These are phyloP conservation scores for Calonectria fujianensis DNA, from an alignment of 2,329 filamentous ascomycete genomes.

Conservation along the genomic window DNA sequence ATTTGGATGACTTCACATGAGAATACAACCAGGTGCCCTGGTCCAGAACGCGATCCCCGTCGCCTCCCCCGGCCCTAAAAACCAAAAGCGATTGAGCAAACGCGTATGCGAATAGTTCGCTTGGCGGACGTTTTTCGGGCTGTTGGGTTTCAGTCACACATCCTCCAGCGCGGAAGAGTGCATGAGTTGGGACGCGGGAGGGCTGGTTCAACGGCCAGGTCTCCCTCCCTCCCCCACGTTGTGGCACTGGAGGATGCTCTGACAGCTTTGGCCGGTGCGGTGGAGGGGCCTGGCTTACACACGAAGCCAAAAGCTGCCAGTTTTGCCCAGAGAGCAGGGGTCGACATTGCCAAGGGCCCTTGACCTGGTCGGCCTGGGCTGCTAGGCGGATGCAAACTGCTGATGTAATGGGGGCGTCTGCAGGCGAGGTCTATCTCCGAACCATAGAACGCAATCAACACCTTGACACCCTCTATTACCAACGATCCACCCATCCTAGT, in stretches of 20 bases:
- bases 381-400: constrained; percentile 30
- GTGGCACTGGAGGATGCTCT: constrained; percentile 8
- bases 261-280: constrained; percentile 6
- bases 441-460: constrained; percentile 30
- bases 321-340: constrained; percentile 27
- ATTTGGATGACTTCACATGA: constrained; percentile 24
- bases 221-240: constrained; percentile 18
- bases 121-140: constrained; percentile 26
- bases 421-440: constrained; percentile 41
- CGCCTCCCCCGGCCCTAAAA: not conserved
- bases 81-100: not conserved
- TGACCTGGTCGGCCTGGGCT: constrained; percentile 32
- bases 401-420: constrained; percentile 41
- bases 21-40: constrained; percentile 11
- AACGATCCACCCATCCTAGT: constrained; percentile 42
- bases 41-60: not conserved
- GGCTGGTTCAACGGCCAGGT: constrained; percentile 15
- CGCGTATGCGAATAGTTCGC: constrained; percentile 25
- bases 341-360: constrained; percentile 21
- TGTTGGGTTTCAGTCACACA: constrained; percentile 32
- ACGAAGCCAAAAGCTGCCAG: constrained; percentile 23
- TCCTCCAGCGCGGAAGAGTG: constrained; percentile 3
- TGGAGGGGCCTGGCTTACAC: constrained; percentile 25
- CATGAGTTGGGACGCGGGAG: constrained; percentile 37
- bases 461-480: constrained; percentile 30